phyloP scores from a whole-genome alignment of 2,329 filamentous ascomycete genomes.

The Bipolaris gigantea region DNA sequence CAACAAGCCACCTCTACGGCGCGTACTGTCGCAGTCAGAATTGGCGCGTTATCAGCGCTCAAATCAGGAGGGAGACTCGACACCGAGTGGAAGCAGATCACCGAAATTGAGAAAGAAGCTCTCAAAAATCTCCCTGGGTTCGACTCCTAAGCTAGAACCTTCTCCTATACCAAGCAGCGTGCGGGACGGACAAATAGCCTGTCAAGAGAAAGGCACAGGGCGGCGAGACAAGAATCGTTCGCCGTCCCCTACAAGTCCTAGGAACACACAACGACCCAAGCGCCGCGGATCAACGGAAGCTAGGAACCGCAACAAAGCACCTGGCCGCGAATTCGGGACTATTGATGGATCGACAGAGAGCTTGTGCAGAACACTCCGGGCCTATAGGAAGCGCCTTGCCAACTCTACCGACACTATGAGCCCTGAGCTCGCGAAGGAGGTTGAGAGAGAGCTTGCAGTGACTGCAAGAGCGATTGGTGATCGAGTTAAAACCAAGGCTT shows the following conservation, averaged over 20 bases:
- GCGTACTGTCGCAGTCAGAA: conserved; percentile 84
- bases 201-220: conserved; percentile 21
- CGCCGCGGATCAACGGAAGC: conserved; percentile 55
- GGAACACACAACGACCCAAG: conserved; percentile 40
- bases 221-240: conserved; percentile 45
- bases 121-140: conserved; percentile 56
- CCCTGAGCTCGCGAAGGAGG: conserved; percentile 53
- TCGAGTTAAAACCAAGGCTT: conserved; percentile 42
- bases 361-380: conserved; percentile 58
- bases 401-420: conserved; percentile 51
- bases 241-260: conserved; percentile 47
- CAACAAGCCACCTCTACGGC: conserved; percentile 72
- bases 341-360: conserved; percentile 55
- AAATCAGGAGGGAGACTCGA: conserved; percentile 43
- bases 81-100: conserved; percentile 49
- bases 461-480: conserved; percentile 51
- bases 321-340: conserved; percentile 39
- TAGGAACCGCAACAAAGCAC: conserved; percentile 51
- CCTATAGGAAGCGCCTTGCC: conserved; percentile 62
- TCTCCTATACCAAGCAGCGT: conserved; percentile 37
- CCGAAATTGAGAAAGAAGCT: conserved; percentile 58
- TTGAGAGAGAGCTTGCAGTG: conserved; percentile 60
- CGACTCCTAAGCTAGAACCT: conserved; percentile 50
- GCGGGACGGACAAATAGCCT: conserved; percentile 25
- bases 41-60: conserved; percentile 72